Evolutionary conservation across 2,329 filamentous ascomycete genomes (phyloP).

Genomic region (Fusarium miscanthi): DNA sequence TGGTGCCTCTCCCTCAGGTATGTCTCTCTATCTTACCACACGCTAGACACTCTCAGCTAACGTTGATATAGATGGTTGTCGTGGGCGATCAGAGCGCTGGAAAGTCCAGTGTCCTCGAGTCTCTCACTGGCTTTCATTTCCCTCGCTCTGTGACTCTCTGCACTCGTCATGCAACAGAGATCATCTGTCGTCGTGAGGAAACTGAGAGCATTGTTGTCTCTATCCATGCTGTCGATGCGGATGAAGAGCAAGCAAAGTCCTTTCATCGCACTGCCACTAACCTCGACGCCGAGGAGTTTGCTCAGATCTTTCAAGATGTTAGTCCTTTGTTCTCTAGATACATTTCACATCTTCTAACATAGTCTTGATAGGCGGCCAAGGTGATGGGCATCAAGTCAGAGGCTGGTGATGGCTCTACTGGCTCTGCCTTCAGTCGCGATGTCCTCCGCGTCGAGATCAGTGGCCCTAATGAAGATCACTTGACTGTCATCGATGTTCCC

Average conservation of each 20-base stretch:
- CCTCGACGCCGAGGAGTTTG: constrained; percentile 48
- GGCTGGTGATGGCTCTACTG: constrained; percentile 17
- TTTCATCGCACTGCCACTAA: constrained; percentile 47
- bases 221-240: constrained; percentile 48
- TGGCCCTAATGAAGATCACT: constrained; percentile 57
- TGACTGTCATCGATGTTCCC: constrained; percentile 66
- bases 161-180: constrained; percentile 62
- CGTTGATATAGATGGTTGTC: constrained; percentile 73
- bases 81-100: constrained; percentile 88
- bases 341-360: background rate
- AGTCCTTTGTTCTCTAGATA: background rate
- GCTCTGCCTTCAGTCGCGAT: constrained; percentile 59
- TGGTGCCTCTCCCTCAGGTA: constrained; percentile 65
- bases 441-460: constrained; percentile 55
- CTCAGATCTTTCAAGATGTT: constrained; percentile 55
- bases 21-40: rapidly evolving
- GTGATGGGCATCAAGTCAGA: constrained; percentile 57
- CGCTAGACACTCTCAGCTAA: background rate
- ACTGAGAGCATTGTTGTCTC: constrained; percentile 53
- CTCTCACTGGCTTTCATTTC: constrained; percentile 61
- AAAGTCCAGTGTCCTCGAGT: constrained; percentile 87
- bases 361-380: constrained; percentile 51
- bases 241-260: constrained; percentile 6
- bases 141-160: constrained; percentile 58
- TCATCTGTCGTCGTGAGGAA: constrained; percentile 55